Base-by-base conservation (phyloP, 2,329 filamentous ascomycete genomes). In the Neoascochyta sp. region DNA sequence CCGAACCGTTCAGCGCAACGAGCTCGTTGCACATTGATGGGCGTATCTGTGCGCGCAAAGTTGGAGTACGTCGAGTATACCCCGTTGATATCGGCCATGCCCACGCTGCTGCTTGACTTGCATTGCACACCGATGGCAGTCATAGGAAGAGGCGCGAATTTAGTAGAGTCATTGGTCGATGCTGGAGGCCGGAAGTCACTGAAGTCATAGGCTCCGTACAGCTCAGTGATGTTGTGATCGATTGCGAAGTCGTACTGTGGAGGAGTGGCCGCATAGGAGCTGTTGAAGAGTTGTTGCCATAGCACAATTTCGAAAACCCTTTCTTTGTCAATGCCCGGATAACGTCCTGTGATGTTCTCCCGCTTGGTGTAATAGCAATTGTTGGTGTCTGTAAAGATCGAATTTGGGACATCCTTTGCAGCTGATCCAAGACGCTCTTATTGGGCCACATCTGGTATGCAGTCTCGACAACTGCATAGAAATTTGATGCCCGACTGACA, bases 31-130 rank as follows among this genome's bases (percentile, higher is more conserved):
- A 27, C 10, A 8, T 25, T 26, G 16, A 35, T 29, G 1, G 31
- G 38, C 7, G 34, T 41, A 4, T 41, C 38, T 3, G 31, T 41
- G 1, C 28, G 38, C 7, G n/a, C 11, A 13, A 41, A 41, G 9
- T 37, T 32, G 1, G 38, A 37, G 20, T 37, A 41, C 4, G 28
- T 29, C 6, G 31, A 37, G 3, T 13, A 21, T 4, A 34, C 19
- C n/a, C 38, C 38, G 9, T 37, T 13, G n/a, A 41, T 31, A 3
- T 34, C 15, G 9, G 34, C 38, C 4, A 22, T 27, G 10, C 38
- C 38, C 3, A 41, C 38, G 13, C 34, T 41, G 31, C 38, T 41
- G 15, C 29, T 30, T 4, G 36, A 27, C 7, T 19, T 29, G 15
- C 36, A 40, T 15, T 30, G 29, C 5, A 40, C 25, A 3, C 38